Base-by-base conservation (phyloP, 306 rosid species). In the Gillenia trifoliata region DNA sequence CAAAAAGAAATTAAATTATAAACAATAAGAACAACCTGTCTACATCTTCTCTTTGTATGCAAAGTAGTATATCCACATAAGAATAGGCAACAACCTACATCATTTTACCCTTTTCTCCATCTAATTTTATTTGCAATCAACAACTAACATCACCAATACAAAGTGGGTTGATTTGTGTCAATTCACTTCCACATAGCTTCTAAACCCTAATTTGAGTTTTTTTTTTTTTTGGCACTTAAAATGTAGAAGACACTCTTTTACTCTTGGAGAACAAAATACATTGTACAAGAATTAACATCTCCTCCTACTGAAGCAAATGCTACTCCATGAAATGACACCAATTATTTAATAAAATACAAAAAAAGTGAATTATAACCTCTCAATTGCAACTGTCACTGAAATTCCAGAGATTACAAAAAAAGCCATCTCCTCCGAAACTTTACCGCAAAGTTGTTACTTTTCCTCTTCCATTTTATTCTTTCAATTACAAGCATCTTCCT, bases 401-500 rank as follows among this genome's bases (percentile, higher is more conserved):
- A 78, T 71, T 66, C 61, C 19, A 75, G 62, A 54, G 64, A 73
- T 70, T 61, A 45, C 23, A 64, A 30, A 30, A 68, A 60, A 79
- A 55, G 13, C 62, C 64, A 62, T 67, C 23, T 61, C 74, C 59
- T 56, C 28, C 30, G 33, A 68, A 67, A 25, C 25, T 70, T 65
- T 61, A 34, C 16, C 60, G 71, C 81, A 29, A 77, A 55, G 38
- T 47, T 66, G 28, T 77, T 78, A 15, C 73, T 30, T 4, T 72
- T 56, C 63, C 28, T 33, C 68, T 36, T 17, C 66, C 41, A 70
- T 38, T 4, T 4, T 15, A 26, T 71, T 78, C 82, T 87, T 60
- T 43, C n/a, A 40, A 28, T 72, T 83, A 93, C 85, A 86, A 75
- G 69, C 98, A 91, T 65, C 90, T 89, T 82, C 98, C 98, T 73